Evolutionary conservation across 108 stramenopile species (phyloP).

Genomic region (Conticribra guillardii): DNA sequence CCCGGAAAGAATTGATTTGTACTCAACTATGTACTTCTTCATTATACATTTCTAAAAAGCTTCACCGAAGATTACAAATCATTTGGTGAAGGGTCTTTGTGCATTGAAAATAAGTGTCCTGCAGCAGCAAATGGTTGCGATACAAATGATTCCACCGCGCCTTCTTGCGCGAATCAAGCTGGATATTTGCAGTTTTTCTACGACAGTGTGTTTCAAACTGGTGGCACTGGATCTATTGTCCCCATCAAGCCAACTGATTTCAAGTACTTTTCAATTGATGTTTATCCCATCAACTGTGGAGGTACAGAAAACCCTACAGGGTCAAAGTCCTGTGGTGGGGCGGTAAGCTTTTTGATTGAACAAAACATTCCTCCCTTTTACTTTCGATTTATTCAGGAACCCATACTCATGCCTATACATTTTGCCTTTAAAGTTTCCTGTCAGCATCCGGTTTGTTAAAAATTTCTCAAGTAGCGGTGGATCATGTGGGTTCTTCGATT

Average conservation of each 20-base stretch:
- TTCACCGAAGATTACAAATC: no score
- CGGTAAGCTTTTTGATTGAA: no score
- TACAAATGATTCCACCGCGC: no score
- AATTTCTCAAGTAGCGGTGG: neutral
- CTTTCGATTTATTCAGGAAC: no score
- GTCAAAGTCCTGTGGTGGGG: neutral
- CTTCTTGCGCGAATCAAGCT: no score
- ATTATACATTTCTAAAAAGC: no score
- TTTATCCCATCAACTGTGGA: constrained; percentile 2
- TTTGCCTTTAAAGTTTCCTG: no score
- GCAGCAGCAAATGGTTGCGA: neutral
- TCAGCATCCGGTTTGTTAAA: neutral
- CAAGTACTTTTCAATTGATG: neutral
- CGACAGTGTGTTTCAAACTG: neutral
- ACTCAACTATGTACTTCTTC: no score
- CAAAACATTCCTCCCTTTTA: no score
- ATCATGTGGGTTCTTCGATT: neutral
- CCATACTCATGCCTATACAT: no score
- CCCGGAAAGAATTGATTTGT: no score
- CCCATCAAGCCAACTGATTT: neutral
- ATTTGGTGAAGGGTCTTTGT: neutral
- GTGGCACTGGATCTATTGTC: neutral
- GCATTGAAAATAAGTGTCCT: neutral
- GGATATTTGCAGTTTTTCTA: neutral
- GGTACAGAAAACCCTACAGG: neutral